A percentile compares a stretch with the other conserved stretches of the same genome.
Conservation (phyloP, 2,329 filamentous ascomycete genomes). For the Cladosporium cucumerinum region DNA sequence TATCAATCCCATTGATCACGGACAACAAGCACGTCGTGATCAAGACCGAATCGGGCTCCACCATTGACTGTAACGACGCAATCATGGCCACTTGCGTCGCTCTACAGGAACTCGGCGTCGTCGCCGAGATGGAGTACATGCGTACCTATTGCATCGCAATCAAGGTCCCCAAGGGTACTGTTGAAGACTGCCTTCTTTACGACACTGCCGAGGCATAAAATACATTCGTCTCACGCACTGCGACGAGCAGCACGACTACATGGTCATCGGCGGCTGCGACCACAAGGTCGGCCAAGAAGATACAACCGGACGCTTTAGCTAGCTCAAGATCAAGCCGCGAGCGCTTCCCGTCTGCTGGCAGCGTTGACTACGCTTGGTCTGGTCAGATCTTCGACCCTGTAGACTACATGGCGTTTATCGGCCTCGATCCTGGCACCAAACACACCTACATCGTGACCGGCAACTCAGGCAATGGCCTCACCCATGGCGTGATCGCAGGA, state of each 20-base stretch:
- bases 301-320: constrained; percentile 42
- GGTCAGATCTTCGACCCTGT: constrained; percentile 57
- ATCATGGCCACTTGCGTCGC: constrained; percentile 56
- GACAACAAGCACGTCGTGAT: constrained; percentile 48
- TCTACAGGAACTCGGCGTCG: constrained; percentile 53
- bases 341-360: constrained; percentile 50
- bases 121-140: constrained; percentile 52
- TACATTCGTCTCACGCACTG: constrained; percentile 54
- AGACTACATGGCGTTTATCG: constrained; percentile 56
- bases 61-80: constrained; percentile 47
- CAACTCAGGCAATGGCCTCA: constrained; percentile 57
- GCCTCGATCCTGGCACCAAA: constrained; percentile 51
- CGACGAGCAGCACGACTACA: constrained; percentile 53
- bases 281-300: constrained; percentile 56
- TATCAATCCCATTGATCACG: constrained; percentile 42
- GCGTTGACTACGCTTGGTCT: constrained; percentile 56
- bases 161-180: constrained; percentile 49
- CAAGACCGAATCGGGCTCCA: constrained; percentile 46
- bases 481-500: constrained; percentile 54
- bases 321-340: constrained; percentile 54
- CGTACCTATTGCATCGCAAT: constrained; percentile 58
- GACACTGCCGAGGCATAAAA: constrained; percentile 55
- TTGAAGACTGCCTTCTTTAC: constrained; percentile 56
- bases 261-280: constrained; percentile 56
- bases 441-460: constrained; percentile 55